Evolutionary conservation across 2,329 filamentous ascomycete genomes (phyloP), one percentile per base, ranked within the genome.

Genomic region (Calonectria henricotiae): DNA sequence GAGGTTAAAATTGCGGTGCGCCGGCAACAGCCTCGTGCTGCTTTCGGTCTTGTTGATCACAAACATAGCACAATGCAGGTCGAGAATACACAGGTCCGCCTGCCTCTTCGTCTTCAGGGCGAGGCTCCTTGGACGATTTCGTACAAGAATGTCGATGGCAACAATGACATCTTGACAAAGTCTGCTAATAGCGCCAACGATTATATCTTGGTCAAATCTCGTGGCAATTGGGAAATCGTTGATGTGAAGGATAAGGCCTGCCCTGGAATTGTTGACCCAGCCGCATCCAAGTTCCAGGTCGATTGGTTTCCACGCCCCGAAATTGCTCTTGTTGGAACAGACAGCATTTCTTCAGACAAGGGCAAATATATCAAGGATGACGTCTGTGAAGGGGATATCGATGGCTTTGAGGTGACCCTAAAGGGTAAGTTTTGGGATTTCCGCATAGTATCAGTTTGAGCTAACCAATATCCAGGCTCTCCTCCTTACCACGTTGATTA

Each of bases 361-460:
- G 85, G 86, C 32, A 86, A 87, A 39, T 93, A 92, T 79, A 80
- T 91, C 75, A 97, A 97, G 82, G 89, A 91, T 47, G 92, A 95
- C 71, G 92, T 99, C 35, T 99, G 96, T 79, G 95, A 99, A 84
- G 96, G 96, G 35, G 96, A 98, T 71, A 93, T 98, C 78, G 96
- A 98, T 80, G 91, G 91, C 4, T 91, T 98, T 66, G 95, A 98
- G 78, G 85, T 99, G 64, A 88, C 89, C 49, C 88, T 99, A 71
- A 89, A 89, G 80, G 96, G 94, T 89, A 89, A 83, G 87, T 79
- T 47, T 15, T 32, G 8, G 8, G 25, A 8, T 25, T 35, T 49
- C 35, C n/a, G 67, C 27, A 4, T 25, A 5, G 5, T 20, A 2
- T 17, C 44, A 20, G 25, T 51, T 11, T 65, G 67, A 65, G 39